Evolutionary conservation across 768 basidiomycete genomes (phyloP).

Genomic region (Suillus hirtellus): DNA sequence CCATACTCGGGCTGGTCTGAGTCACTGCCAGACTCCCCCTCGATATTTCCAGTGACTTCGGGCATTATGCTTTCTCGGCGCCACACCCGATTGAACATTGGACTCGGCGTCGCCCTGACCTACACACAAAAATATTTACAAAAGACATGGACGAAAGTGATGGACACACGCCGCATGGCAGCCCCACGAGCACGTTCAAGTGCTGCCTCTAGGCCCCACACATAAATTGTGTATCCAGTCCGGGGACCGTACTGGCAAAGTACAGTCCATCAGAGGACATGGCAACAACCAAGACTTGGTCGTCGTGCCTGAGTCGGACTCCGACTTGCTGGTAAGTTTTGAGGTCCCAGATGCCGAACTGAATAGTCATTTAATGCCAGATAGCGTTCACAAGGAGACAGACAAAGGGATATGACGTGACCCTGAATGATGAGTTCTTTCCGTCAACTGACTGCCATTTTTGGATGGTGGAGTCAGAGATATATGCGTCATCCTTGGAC

Average conservation of each 20-base stretch:
- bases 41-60: no score
- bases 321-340: neutral
- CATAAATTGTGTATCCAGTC: conserved; percentile 69
- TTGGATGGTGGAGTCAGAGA: neutral
- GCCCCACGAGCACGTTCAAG: neutral
- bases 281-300: conserved; percentile 76
- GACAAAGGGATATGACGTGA: neutral
- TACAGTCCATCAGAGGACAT: conserved; percentile 78
- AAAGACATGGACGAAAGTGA: neutral
- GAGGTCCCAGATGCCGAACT: conserved; percentile 5
- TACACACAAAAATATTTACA: neutral
- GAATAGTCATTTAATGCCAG: neutral
- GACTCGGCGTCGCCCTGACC: no score
- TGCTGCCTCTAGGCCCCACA: conserved; percentile 70
- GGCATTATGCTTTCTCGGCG: no score
- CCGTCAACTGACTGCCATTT: neutral
- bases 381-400: neutral
- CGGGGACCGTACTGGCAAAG: conserved; percentile 65
- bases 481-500: neutral
- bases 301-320: conserved; percentile 67
- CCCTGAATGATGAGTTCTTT: neutral
- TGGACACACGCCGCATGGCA: neutral
- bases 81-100: no score
- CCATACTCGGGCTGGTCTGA: no score
- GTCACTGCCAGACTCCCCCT: no score